phyloP scores from a whole-genome alignment of 2,329 filamentous ascomycete genomes.

The Colletotrichum noveboracense region DNA sequence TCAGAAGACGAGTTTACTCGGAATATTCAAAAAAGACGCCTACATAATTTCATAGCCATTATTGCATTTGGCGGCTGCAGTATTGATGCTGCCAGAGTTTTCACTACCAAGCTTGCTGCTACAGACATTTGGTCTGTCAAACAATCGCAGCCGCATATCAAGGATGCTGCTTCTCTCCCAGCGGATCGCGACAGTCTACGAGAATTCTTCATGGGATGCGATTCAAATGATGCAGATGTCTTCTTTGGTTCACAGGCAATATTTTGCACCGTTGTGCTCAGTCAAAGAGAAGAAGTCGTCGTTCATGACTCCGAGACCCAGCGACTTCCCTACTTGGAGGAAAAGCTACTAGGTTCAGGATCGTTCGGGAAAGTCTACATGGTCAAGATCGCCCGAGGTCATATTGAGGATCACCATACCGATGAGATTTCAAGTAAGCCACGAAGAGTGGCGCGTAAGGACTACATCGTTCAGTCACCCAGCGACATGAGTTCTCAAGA shows the following conservation, averaged over 20 bases:
- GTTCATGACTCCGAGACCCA: not conserved
- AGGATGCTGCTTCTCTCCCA: not conserved
- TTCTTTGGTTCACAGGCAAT: not conserved
- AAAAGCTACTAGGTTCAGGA: slow-evolving; percentile 20
- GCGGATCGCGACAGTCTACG: not conserved
- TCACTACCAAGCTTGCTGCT: not conserved
- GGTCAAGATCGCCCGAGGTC: slow-evolving; percentile 36
- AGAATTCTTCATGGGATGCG: not conserved
- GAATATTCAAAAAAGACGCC: not conserved
- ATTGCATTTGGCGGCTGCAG: not conserved
- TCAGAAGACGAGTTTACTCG: not conserved
- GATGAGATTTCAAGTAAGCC: slow-evolving; percentile 23
- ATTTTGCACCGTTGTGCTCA: not conserved
- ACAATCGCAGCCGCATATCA: not conserved
- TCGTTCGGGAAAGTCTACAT: slow-evolving; percentile 35
- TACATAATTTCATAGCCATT: not conserved
- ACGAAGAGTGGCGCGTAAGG: slow-evolving; percentile 37
- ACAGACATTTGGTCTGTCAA: not conserved
- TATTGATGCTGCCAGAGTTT: not conserved
- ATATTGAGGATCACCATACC: slow-evolving; percentile 30
- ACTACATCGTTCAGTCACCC: slow-evolving; percentile 32
- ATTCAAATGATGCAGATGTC: not conserved
- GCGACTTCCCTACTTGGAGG: not conserved
- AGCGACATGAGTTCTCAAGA: slow-evolving; percentile 25
- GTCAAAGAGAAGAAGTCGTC: not conserved